These are phyloP conservation scores for Rhododendron molle DNA, from an alignment of 148 eudicot species.

Conservation along the genomic window DNA sequence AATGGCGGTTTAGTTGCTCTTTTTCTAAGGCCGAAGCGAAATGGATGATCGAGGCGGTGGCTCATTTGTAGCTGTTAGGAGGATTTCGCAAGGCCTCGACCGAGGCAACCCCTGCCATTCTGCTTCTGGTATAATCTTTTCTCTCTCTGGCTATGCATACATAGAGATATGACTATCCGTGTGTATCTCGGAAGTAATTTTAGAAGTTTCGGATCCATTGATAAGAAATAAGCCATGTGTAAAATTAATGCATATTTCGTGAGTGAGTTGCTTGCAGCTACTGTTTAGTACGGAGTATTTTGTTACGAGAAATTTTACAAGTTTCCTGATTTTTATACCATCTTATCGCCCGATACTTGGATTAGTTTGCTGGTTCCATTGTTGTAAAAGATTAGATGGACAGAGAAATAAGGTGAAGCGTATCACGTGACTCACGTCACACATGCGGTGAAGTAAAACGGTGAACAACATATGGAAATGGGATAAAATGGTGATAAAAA, in stretches of 20 bases:
- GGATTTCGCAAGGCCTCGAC: slow-evolving; percentile 77
- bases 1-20: slow-evolving; percentile 12
- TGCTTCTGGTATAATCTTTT: slow-evolving; percentile 61
- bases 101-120: slow-evolving; percentile 52
- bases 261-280: slow-evolving; percentile 27
- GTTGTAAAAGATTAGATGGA: neutral
- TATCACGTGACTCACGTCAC: neutral
- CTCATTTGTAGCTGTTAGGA: slow-evolving; percentile 93
- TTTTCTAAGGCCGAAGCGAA: slow-evolving; percentile 12
- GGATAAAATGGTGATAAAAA: neutral
- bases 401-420: neutral
- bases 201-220: slow-evolving; percentile 26
- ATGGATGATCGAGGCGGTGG: slow-evolving; percentile 85
- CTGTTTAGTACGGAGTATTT: slow-evolving; percentile 13
- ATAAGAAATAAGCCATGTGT: slow-evolving; percentile 15
- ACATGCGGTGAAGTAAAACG: neutral
- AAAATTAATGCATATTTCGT: slow-evolving; percentile 30
- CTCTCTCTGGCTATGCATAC: slow-evolving; percentile 19
- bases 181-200: slow-evolving; percentile 6
- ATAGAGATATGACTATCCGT: neutral
- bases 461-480: too few species aligned
- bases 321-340: neutral
- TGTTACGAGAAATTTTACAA: neutral
- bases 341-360: neutral
- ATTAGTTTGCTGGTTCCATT: neutral